These are phyloP conservation scores for Castanea crenata DNA, from an alignment of 306 rosid species.

Conservation along the genomic window DNA sequence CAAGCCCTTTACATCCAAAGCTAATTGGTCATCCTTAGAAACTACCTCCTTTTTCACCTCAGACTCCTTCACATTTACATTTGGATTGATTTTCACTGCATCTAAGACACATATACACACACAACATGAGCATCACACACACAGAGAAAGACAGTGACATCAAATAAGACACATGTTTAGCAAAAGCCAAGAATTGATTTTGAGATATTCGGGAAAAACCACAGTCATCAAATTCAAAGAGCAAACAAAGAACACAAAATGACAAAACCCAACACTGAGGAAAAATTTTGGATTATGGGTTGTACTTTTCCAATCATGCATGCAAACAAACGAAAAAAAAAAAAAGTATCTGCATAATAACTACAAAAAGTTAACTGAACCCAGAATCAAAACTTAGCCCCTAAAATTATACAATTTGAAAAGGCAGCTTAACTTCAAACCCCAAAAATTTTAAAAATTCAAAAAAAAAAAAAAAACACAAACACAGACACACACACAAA, in stretches of 20 bases:
- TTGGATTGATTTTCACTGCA: constrained; percentile 40
- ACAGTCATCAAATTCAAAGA: constrained; percentile 19
- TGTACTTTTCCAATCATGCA: constrained; percentile 29
- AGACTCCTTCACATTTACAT: constrained; percentile 30
- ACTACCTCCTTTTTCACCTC: constrained; percentile 38
- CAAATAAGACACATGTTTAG: constrained; percentile 20
- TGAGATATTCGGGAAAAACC: constrained; percentile 16
- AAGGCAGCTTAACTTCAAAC: not conserved
- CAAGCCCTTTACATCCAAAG: constrained; percentile 59
- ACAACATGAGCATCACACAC: not conserved
- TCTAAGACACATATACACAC: constrained; percentile 32
- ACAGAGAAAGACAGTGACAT: constrained; percentile 22
- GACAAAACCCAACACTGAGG: constrained; percentile 28
- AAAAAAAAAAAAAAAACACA: not conserved
- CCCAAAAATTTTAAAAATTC: not conserved
- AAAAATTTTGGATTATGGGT: constrained; percentile 17
- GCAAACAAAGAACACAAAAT: constrained; percentile 29
- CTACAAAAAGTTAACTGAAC: constrained; percentile 2
- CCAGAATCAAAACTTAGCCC: not conserved
- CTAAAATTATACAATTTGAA: not conserved
- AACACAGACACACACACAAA: not conserved
- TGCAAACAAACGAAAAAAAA: constrained; percentile 23
- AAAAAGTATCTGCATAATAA: not conserved
- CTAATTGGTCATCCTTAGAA: constrained; percentile 59
- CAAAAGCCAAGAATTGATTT: constrained; percentile 11